Base-by-base conservation (phyloP, 768 basidiomycete species). In the Termitomyces sp. region DNA sequence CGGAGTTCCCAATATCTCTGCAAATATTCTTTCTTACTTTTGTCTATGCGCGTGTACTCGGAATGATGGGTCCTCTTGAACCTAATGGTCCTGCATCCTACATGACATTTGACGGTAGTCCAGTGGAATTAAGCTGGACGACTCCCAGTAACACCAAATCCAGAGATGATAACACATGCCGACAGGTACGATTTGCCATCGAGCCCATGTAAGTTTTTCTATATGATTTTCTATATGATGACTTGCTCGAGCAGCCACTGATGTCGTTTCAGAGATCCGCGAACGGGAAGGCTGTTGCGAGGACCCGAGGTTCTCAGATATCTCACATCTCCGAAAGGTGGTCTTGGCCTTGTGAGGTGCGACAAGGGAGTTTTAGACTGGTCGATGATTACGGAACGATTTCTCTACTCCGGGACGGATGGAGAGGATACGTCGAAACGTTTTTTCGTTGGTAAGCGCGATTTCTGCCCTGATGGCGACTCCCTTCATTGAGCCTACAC, bases 91-190 rank as follows among this genome's bases (percentile, higher is more conserved):
- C 66, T 45, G 64, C 62, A 13, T 66, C 69, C 6, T 48, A 69
- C 55, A 70, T 72, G 70, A 72, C 71, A 45, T 64, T 65, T 52
- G 71, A 72, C 46, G 70, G 70, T 18, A 67, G 70, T 56, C 71
- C 71, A 4, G 68, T 69, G 13, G 71, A 72, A 60, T 54, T 72
- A 24, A 72, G 71, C 48, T 72, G 71, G 71, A 65, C 71, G 1
- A 64, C 70, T 41, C 71, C 71, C 29, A 62, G 60, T 26, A 55
- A 57, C 26, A 56, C 42, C 24, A 66, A 62, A 50, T 45, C 64
- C 37, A 44, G 53, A 33, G 58, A 60, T 16, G 60, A 62, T 16
- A 53, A 53, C 10, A 34, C 57, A 46, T 57, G 34, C 33, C 65
- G 71, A 33, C 69, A 72, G 60, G 60, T 72, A 28, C 63, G 71